These are phyloP conservation scores for Rhizomucor pusillus DNA, from an alignment of 371 early-diverging fungal genomes.

Conservation along the genomic window DNA sequence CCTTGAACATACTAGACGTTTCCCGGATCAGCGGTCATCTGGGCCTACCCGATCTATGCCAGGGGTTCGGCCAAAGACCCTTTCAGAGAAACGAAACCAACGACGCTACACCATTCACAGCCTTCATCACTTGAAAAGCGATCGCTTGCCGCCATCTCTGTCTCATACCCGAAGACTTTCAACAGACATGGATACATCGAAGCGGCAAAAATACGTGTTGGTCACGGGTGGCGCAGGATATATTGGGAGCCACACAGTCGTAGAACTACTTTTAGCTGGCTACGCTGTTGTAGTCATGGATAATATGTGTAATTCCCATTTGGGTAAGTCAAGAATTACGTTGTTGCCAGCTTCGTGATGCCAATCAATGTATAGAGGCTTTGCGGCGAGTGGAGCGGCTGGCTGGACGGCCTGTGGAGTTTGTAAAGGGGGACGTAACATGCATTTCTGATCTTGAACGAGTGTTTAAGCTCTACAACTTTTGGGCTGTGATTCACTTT, in stretches of 20 bases:
- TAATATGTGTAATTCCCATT: conserved; percentile 68
- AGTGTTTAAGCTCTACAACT: conserved; percentile 64
- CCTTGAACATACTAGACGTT: no score
- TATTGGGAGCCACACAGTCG: conserved; percentile 87
- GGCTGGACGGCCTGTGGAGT: conserved; percentile 38
- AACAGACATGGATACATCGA: conserved; percentile 16
- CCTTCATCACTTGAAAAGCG: conserved; percentile 4
- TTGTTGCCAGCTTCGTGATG: no score
- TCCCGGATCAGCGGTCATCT: no score
- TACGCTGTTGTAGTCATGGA: conserved; percentile 80
- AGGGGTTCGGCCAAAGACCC: background rate
- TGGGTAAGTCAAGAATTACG: conserved; percentile 21
- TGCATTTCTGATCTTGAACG: conserved; percentile 44
- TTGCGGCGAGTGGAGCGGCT: conserved; percentile 43
- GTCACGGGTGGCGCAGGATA: conserved; percentile 93
- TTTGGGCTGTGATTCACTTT: conserved; percentile 86
- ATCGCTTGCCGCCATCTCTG: background rate
- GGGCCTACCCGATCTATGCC: conserved; percentile 2
- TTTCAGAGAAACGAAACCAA: conserved; percentile 1
- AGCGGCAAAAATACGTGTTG: conserved; percentile 54
- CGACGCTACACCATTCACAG: conserved; percentile 16
- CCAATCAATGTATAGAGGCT: conserved; percentile 44
- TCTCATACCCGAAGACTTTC: conserved; percentile 7
- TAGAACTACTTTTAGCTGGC: conserved; percentile 71
- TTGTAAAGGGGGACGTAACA: conserved; percentile 43